Base-by-base conservation (phyloP, 2,329 filamentous ascomycete genomes). In the Trichoderma sp. region DNA sequence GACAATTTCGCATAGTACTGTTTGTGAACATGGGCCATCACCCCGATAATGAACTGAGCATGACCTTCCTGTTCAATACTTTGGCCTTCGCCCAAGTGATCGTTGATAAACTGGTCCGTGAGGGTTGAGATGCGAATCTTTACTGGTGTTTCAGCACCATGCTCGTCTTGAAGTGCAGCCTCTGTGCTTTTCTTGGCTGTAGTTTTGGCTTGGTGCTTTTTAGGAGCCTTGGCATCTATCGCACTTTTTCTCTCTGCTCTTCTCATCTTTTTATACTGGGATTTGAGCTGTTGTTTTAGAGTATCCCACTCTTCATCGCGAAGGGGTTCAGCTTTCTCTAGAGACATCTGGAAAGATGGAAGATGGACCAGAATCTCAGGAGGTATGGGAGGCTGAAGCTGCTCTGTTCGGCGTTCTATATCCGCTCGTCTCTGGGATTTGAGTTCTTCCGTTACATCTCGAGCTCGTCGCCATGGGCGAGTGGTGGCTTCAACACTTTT, bases 291-390 rank as follows among this genome's bases (percentile, higher is more conserved):
- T 60, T 89, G 88, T 73, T 89, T 88, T 43, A 94, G 82, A 64
- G 90, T 80, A 62, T 87, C 85, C 92, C 92, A 95, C 4, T 89
- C 87, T 67, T 83, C 82, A 70, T 93, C 90, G 72, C 87, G 89
- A 73, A 95, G 81, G 24, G 89, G 89, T 29, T 87, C 84, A 11
- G 87, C 86, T 47, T 93, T 91, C 72, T 92, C 88, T 57, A 92
- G 85, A 35, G 92, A 89, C 47, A 90, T 91, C 75, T 91, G 88
- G 77, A 93, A 95, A 1, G 91, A 89, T 58, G 91, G 86, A 79
- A 93, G 92, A 75, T 91, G 89, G 68, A 85, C 85, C 69, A 94
- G 82, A 53, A 92, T 83, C 72, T 83, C 84, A 49, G 88, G 80
- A 60, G 83, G 80, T 68, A 95, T 81, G 1, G 92, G 90, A 31